Evolutionary conservation across 345 rosid species (phyloP).

Genomic region (Barbarea vulgaris): DNA sequence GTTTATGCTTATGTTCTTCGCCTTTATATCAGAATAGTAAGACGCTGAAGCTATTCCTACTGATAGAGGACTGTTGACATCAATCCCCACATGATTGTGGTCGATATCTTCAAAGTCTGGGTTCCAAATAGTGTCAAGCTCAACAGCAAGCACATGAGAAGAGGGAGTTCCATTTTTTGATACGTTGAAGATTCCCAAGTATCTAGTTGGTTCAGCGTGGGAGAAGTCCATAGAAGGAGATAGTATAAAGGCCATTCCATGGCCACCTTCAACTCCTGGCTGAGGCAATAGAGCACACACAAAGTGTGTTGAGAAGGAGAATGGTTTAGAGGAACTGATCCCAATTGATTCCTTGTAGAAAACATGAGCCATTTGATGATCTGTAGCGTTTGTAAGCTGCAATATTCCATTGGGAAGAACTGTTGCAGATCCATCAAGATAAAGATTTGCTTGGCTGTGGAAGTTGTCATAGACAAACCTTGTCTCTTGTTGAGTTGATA

Average conservation of each 20-base stretch:
- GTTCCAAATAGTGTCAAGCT: constrained; percentile 57
- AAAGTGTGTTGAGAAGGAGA: constrained; percentile 48
- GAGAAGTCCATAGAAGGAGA: constrained; percentile 42
- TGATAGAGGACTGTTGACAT: constrained; percentile 51
- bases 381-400: constrained; percentile 54
- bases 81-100: constrained; percentile 65
- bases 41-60: constrained; percentile 37
- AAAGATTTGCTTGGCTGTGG: constrained; percentile 25
- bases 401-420: constrained; percentile 48
- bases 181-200: constrained; percentile 55
- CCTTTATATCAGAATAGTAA: constrained; percentile 36
- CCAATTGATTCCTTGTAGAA: constrained; percentile 44
- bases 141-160: constrained; percentile 58
- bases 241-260: constrained; percentile 50
- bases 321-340: constrained; percentile 44
- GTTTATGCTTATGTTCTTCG: constrained; percentile 35
- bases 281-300: constrained; percentile 47
- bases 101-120: constrained; percentile 50
- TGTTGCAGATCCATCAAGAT: constrained; percentile 39
- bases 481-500: constrained; percentile 31
- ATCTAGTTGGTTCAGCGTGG: constrained; percentile 17
- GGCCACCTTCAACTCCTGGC: constrained; percentile 45
- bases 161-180: constrained; percentile 37
- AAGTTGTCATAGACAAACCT: constrained; percentile 52
- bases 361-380: constrained; percentile 46